Evolutionary conservation across 164 flowering plant species (phyloP), one percentile per base, ranked within the genome.

Genomic region (Liriodendron chinense): DNA sequence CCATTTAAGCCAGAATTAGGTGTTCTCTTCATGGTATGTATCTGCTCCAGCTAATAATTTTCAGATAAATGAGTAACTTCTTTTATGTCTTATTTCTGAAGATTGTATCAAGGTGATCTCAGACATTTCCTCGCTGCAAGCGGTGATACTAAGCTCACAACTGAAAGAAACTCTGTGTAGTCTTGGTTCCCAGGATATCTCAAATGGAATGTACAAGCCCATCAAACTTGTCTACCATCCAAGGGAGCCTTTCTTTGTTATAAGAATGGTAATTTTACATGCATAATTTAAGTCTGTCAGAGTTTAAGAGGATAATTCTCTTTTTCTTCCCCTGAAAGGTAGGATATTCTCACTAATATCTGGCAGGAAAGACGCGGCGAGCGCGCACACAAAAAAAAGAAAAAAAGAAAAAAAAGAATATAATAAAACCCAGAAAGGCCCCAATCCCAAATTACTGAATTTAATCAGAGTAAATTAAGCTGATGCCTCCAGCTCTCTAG

Each of bases 171-270:
- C 89, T 80, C 65, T 94, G 74, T 61, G 71, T 80, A 81, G 79
- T 79, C 80, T 87, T 74, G 81, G 79, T 76, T 83, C 88, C 7
- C 76, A 72, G 24, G 83, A 85, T 25, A 62, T 24, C 20, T 77
- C 78, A 26, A 77, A 81, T 21, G 86, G 83, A 34, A 86, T 80
- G 75, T 79, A 79, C 81, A 91, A 84, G 80, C 91, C 95, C 24
- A 82, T 89, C 87, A 94, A 91, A 78, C 86, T 91, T 61, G 80
- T 83, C 8, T 89, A 90, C 79, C 93, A 89, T 75, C 90, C 94
- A 68, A 84, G 89, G 78, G 94, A 91, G 72, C 89, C 94, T 43
- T 89, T 92, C 84, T 94, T 85, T 77, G 84, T 92, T 76, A 80
- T 91, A 78, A 90, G 81, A 85, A 87, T 88, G 94, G 97, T 90